Conservation (phyloP, 108 stramenopile genomes). For the Nitzschia putrida region DNA sequence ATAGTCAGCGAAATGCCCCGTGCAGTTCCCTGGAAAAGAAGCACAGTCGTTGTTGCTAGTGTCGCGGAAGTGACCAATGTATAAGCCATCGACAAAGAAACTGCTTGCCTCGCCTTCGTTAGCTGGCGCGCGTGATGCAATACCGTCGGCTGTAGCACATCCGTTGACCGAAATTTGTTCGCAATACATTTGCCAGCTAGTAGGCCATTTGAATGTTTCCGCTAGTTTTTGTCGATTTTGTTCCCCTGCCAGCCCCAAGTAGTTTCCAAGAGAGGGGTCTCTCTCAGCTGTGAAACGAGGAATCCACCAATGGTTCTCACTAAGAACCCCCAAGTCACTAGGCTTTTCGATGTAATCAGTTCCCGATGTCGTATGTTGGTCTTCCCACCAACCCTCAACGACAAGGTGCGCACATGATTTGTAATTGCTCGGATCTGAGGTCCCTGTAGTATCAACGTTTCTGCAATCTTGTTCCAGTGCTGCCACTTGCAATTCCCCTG, state of each 20-base stretch:
- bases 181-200: conserved; percentile 43
- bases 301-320: conserved; percentile 36
- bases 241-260: conserved; percentile 36
- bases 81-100: conserved; percentile 3
- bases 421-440: conserved; percentile 6
- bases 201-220: conserved; percentile 38
- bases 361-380: background rate
- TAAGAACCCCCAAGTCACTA: background rate
- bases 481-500: background rate
- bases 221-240: conserved; percentile 31
- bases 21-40: conserved; percentile 20
- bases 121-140: conserved; percentile 18
- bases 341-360: background rate
- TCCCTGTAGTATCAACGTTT: background rate
- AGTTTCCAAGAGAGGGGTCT: conserved; percentile 35
- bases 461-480: background rate
- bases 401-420: conserved; percentile 21
- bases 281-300: conserved; percentile 29
- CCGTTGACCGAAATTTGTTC: conserved; percentile 15
- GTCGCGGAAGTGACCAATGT: conserved; percentile 39
- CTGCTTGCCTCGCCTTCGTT: conserved; percentile 24
- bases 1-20: conserved; percentile 26
- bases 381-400: conserved; percentile 13
- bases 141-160: conserved; percentile 16
- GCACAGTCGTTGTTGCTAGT: conserved; percentile 45